Evolutionary conservation across 768 basidiomycete species (phyloP).

Genomic region (Sporobolomyces pararoseus): DNA sequence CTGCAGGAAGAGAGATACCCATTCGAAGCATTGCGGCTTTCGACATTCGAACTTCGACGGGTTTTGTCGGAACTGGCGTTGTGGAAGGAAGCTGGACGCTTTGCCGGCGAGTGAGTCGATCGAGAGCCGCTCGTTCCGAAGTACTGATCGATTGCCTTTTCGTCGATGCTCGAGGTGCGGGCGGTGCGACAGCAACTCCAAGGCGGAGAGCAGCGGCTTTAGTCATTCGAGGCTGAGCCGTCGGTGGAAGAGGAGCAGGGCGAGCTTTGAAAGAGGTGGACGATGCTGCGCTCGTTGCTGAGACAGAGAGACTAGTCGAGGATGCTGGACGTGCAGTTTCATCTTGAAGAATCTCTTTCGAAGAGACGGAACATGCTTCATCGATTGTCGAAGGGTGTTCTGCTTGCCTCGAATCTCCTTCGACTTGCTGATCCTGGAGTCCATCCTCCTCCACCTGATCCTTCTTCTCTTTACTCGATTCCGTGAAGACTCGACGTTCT

Average conservation of each 20-base stretch:
- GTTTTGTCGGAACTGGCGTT: not conserved
- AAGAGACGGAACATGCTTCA: too few species aligned
- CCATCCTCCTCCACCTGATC: too few species aligned
- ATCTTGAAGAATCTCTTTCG: too few species aligned
- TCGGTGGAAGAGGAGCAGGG: not conserved
- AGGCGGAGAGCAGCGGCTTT: conserved; percentile 38
- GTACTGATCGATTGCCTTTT: conserved; percentile 29
- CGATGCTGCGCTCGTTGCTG: not conserved
- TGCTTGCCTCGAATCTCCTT: not conserved
- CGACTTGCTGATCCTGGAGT: too few species aligned
- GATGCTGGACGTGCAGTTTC: not conserved
- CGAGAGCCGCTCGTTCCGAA: conserved; percentile 30
- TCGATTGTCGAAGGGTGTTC: too few species aligned
- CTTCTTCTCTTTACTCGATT: too few species aligned
- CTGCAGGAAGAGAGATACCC: not conserved
- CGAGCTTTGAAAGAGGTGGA: conserved; percentile 20
- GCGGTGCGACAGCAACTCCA: conserved; percentile 13
- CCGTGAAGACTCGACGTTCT: too few species aligned
- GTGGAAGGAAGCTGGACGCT: conserved; percentile 1
- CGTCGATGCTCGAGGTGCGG: conserved; percentile 5
- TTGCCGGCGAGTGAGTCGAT: conserved; percentile 14
- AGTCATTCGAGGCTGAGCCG: conserved; percentile 26
- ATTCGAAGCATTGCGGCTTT: conserved; percentile 22
- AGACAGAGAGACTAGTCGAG: not conserved
- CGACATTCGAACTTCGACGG: conserved; percentile 18